Evolutionary conservation across 768 basidiomycete genomes (phyloP), one percentile per base, ranked within the genome.

Genomic region (Mycena olivaceomarginata): DNA sequence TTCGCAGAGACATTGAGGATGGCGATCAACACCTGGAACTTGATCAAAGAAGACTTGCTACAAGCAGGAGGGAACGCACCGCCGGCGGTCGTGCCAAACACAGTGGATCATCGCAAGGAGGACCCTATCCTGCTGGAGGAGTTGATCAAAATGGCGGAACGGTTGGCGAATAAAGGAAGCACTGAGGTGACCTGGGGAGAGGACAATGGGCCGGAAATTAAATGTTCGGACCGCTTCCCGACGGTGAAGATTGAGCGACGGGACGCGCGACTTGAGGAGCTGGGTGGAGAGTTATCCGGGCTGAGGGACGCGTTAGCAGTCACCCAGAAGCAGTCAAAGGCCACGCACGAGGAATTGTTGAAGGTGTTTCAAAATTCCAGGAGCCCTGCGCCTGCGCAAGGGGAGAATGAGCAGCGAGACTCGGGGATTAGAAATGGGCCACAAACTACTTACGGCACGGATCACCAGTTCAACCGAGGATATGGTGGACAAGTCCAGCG

Each of bases 111-210:
- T 18, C 40, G 72, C 2, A 68, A 69, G 39, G 74, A 75, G 13
- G 74, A 75, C 22, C 74, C 74, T 2, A 68, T 68, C 9, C 39
- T 48, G 1, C 45, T 75, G 20, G 68, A 70, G 1, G 74, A 75
- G 25, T 37, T 75, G 5, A 45, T 75, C 37, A 56, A 64, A 4
- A 63, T 75, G 60, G 74, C 74, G 0, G 74, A 75, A 10, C 60
- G 68, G 0, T 37, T 75, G 22, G 67, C 74, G 8, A 63, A 31
- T 22, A 64, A 6, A 13, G 74, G 67, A 1, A 40, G 74, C 4
- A 41, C 43, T 0, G 74, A 75, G 7, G 43, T 18, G 4, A 57
- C 60, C 1, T 67, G 65, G 65, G 45, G 56, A 11, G 45, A 40
- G 0, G 72, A 75, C 22, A 25, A 31, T 31, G 31, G 5, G 2